phyloP scores from a whole-genome alignment of 2,329 filamentous ascomycete genomes.

The Bipolaris bicolor region DNA sequence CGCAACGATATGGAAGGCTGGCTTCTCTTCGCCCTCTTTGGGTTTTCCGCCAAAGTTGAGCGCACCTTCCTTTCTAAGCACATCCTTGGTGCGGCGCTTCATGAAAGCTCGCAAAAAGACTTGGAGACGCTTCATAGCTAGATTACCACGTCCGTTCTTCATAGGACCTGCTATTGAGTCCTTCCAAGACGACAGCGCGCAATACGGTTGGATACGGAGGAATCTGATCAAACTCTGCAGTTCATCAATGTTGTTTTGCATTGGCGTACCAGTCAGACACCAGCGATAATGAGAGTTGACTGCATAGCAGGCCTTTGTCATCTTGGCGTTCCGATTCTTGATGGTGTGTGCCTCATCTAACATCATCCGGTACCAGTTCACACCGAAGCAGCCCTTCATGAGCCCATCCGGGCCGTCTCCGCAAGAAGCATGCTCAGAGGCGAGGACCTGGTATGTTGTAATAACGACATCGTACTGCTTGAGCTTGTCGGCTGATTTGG shows the following conservation, averaged over 20 bases:
- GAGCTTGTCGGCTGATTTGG: constrained; percentile 77
- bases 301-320: constrained; percentile 88
- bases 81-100: constrained; percentile 97
- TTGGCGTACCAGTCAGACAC: constrained; percentile 94
- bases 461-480: constrained; percentile 92
- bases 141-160: constrained; percentile 85
- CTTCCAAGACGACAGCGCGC: constrained; percentile 85
- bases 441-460: constrained; percentile 94
- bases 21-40: constrained; percentile 61
- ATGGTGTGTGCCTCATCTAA: constrained; percentile 97
- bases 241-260: constrained; percentile 98
- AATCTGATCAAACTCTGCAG: constrained; percentile 93
- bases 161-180: constrained; percentile 88
- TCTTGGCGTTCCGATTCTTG: constrained; percentile 97
- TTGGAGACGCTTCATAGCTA: constrained; percentile 87
- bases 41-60: constrained; percentile 76
- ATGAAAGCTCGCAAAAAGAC: constrained; percentile 90
- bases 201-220: constrained; percentile 87
- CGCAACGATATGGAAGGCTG: constrained; percentile 87
- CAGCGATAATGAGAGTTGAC: constrained; percentile 87
- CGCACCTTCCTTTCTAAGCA: constrained; percentile 86
- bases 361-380: constrained; percentile 95
- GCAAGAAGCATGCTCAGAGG: constrained; percentile 82
- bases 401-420: constrained; percentile 65
- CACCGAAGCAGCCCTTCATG: constrained; percentile 83